Conservation (phyloP, 192 early-diverging fungal species). For the Tieghemiomyces parasiticus region DNA sequence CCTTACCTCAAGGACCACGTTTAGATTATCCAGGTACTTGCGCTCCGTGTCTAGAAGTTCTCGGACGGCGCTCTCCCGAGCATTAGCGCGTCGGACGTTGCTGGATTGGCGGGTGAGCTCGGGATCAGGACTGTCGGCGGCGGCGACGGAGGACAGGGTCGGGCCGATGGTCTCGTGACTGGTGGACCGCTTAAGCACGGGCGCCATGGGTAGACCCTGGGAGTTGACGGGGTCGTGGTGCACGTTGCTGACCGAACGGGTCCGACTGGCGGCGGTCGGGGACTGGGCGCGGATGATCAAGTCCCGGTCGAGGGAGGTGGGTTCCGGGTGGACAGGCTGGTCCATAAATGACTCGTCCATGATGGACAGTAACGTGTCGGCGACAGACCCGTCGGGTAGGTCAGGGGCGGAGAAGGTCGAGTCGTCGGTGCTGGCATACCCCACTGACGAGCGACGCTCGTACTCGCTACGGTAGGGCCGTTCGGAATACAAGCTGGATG, state of each 20-base stretch:
- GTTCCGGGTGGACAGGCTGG: too few species aligned
- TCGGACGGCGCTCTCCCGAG: not conserved
- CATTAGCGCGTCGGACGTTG: not conserved
- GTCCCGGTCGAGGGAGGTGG: too few species aligned
- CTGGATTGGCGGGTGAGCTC: not conserved
- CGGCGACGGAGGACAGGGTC: not conserved
- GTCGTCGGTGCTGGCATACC: too few species aligned
- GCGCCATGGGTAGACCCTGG: not conserved
- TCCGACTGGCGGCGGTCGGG: too few species aligned
- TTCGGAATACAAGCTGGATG: too few species aligned
- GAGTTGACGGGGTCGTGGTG: not conserved
- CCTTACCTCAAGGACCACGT: constrained; percentile 3
- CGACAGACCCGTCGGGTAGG: too few species aligned
- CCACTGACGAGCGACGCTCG: too few species aligned
- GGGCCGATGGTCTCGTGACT: not conserved
- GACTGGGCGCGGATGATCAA: too few species aligned
- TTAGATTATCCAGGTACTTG: constrained; percentile 2
- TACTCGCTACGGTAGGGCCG: too few species aligned
- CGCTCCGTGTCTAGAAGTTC: constrained; percentile 8
- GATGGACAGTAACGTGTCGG: too few species aligned
- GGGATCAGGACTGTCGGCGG: not conserved
- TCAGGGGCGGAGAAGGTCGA: too few species aligned
- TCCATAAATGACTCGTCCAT: too few species aligned
- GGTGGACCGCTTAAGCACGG: not conserved
- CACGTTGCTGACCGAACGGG: not conserved